A percentile compares a stretch with the other conserved stretches of the same genome.
phyloP scores from a whole-genome alignment of 352 stramenopile genomes.

The Detonula confervacea region DNA sequence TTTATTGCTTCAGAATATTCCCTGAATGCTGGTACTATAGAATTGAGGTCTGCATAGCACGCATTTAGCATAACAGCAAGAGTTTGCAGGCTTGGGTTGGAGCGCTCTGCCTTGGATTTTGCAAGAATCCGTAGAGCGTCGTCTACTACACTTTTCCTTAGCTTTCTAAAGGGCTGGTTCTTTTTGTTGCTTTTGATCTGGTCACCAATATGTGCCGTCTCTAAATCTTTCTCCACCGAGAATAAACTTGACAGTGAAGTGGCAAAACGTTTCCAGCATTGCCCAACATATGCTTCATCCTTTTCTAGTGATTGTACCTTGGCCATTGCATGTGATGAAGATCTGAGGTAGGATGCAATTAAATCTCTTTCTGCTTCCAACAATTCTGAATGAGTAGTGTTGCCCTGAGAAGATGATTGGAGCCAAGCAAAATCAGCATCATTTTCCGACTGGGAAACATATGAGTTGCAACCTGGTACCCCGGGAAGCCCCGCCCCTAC shows the following conservation, averaged over 20 bases:
- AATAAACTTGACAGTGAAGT: constrained; percentile 79
- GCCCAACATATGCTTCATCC: constrained; percentile 63
- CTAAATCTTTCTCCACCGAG: constrained; percentile 80
- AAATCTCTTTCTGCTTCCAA: constrained; percentile 70
- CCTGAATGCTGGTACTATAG: constrained; percentile 67
- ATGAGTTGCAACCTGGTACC: constrained; percentile 24
- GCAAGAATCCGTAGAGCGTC: constrained; percentile 70
- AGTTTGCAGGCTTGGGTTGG: constrained; percentile 48
- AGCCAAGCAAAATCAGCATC: constrained; percentile 40
- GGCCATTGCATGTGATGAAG: constrained; percentile 52
- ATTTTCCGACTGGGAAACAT: constrained; percentile 28
- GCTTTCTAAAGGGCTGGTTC: constrained; percentile 74
- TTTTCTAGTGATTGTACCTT: constrained; percentile 60
- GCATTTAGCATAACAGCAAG: constrained; percentile 64
- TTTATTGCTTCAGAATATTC: constrained; percentile 59
- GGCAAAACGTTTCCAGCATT: constrained; percentile 74
- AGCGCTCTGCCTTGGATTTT: constrained; percentile 68
- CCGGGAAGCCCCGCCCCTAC: constrained; percentile 32
- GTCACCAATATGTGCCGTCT: constrained; percentile 62
- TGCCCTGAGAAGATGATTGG: constrained; percentile 23
- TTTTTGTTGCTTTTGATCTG: constrained; percentile 61
- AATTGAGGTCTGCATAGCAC: constrained; percentile 80
- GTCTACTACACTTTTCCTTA: constrained; percentile 71
- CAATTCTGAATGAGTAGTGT: constrained; percentile 62
- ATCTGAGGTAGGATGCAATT: constrained; percentile 62